Evolutionary conservation across 345 rosid genomes (phyloP), one percentile per base, ranked within the genome.

Genomic region (Salix udensis): DNA sequence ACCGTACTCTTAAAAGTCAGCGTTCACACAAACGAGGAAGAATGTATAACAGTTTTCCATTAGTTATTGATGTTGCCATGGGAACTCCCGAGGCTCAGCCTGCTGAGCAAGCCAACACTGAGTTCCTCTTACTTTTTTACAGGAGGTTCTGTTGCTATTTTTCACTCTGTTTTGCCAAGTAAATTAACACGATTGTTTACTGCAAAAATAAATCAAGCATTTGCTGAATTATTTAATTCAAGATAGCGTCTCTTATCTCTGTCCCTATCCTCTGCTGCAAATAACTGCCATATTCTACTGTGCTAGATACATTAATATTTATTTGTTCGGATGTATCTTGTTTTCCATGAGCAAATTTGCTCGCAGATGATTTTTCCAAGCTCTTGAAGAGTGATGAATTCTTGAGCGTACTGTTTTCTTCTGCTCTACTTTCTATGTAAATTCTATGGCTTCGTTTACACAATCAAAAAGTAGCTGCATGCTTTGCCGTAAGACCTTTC

Each of bases 201-300:
- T 48, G 65, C n/a, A 53, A 52, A 28, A 60, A 10, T 18, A 84
- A 71, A 31, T 55, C 39, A 1, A 80, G 31, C 39, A 58, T 37
- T 78, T 84, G 82, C 39, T 53, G 61, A 53, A 84, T 24, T 40
- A 79, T 65, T 61, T 65, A 78, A 23, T 78, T 73, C 65, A 82
- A 40, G 78, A 76, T 80, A 16, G 61, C 14, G 74, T 86, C 85
- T 68, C 77, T 81, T 52, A 86, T 67, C 42, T 82, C 81, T 15
- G 46, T 71, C 61, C 81, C 74, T 80, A 80, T 77, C 53, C 77
- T 77, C 73, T 68, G 65, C 74, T 72, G 67, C 73, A 70, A 37
- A 72, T 21, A 26, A 72, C 76, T 50, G 78, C 81, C 76, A 62
- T 76, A 81, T 64, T 80, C 69, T 52, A 79, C 37, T 30, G 48